Base-by-base conservation (phyloP, 228 moss, liverwort and hornwort species). In the Sphagnum magellanicum region DNA sequence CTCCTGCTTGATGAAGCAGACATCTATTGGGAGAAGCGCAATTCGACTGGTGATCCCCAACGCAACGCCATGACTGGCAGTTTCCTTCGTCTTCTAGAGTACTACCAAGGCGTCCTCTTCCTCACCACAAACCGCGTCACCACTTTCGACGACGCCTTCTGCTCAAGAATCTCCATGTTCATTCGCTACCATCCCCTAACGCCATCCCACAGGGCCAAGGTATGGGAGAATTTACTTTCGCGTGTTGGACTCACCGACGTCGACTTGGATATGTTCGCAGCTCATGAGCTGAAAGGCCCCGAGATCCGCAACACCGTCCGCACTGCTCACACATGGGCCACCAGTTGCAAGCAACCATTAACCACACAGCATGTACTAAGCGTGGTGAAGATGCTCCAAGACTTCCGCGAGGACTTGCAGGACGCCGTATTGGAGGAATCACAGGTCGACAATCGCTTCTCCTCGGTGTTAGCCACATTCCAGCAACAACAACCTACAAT, bases 1-100 rank as follows among this genome's bases (percentile, higher is more conserved):
- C 69, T 91, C 12, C 75, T 91, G 0, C 69, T 91, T 0, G 89
- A 91, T 67, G 89, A 91, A 63, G 89, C 88, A 12, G 89, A 91
- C 70, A 73, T 78, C 6, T 82, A 81, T 53, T 67, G 89, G 50
- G 87, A 91, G 78, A 89, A 76, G 68, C 78, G 81, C 0, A 59
- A 60, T 5, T 74, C 76, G 0, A 16, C 46, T 0, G 58, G 16
- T 4, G 55, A 64, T 16, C 53, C 84, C 3, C 47, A 4, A 48
- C 78, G 80, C 6, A 77, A 84, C 4, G 76, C 84, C 49, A 82
- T 86, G 91, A 79, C 81, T 4, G 86, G 80, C 72, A 79, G 83
- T 51, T 83, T 89, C 70, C 72, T 89, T 32, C 81, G 89, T 46
- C 63, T 75, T 60, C 62, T 89, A 10, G 89, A 89, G 64, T 86